Base-by-base conservation (phyloP, 2,329 filamentous ascomycete species). In the Conoideocrella luteorostrata region DNA sequence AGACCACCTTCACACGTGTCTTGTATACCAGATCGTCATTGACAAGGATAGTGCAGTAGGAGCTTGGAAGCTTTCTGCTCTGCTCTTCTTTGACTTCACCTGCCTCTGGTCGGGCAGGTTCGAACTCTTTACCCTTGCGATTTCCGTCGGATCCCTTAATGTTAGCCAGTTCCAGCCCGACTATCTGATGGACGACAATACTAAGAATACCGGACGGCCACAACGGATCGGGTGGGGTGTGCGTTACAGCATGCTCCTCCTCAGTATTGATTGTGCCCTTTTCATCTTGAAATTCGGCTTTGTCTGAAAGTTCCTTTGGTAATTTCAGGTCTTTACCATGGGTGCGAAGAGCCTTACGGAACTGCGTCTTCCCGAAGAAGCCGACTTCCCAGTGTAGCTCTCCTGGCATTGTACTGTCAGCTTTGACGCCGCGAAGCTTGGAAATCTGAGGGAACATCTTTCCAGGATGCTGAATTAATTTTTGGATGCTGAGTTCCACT, bases 301-400 rank as follows among this genome's bases (percentile, higher is more conserved):
- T 77, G 52, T 91, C 77, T 46, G 80, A 80, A 24, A 96, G 75
- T 44, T 80, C 77, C 45, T 82, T 75, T 3, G 88, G 88, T 3
- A 96, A 72, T 47, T 77, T 82, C 46, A 81, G 75, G 60, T 95
- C 86, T 66, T 88, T 88, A 34, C 91, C 91, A 58, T 94, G 86
- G 0, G 89, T 95, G 32, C 88, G 78, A 36, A 97, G 73, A 11
- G 88, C 88, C 50, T 83, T 80, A 43, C 91, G 78, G 67, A 96
- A 89, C 52, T 89, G 81, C 1, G 90, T 88, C 68, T 95, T 96
- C 54, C 84, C 83, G 55, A 96, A 97, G 68, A 86, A 97, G 6
- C 91, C 93, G 37, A 97, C 88, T 62, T 96, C 91, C 91, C 91
- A 97, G 59, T 94, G 83, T 30, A 98, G 75, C 58, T 95, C 84